Base-by-base conservation (phyloP, 2,329 filamentous ascomycete genomes). In the Paecilomyces niveus region DNA sequence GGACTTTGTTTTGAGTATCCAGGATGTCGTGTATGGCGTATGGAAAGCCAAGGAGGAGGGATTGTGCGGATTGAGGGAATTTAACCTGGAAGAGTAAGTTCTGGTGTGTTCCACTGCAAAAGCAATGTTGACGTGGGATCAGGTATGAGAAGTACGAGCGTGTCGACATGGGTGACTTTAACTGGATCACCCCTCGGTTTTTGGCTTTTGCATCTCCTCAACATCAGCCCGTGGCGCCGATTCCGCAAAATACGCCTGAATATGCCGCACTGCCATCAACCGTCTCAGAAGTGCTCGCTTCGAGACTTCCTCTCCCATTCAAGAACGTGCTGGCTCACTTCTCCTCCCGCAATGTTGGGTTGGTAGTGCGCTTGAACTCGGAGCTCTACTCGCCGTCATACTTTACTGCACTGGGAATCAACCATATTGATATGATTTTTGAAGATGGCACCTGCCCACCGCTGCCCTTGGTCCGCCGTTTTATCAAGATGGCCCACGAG, bases 341-440 rank as follows among this genome's bases (percentile, higher is more conserved):
- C 73, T 83, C 86, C 13, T 87, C 92, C 61, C 86, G 90, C 63
- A 89, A 95, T 68, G 89, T 99, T 68, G 94, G 94, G 32, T 82
- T 99, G 2, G 93, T 99, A 2, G 94, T 99, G 50, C 88, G 94
- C 50, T 81, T 99, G 63, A 99, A 99, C 80, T 97, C 92, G 0
- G 89, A 92, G 65, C 84, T 99, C 7, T 99, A 99, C 80, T 96
- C 90, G 0, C 90, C 94, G 0, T 92, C 92, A n/a, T 97, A 93
- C 79, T 99, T 99, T 74, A 94, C 93, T 63, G 90, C 92, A 3
- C 81, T 99, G 56, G 93, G 93, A 31, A 97, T 99, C 70, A 88
- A 92, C 68, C 94, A 99, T 72, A 81, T 97, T 49, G 94, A 99
- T 77, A 99, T 99, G 94, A 97, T 99, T 69, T 99, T 99, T 70